Evolutionary conservation across 345 rosid genomes (phyloP).

Genomic region (Eutrema yunnanense): DNA sequence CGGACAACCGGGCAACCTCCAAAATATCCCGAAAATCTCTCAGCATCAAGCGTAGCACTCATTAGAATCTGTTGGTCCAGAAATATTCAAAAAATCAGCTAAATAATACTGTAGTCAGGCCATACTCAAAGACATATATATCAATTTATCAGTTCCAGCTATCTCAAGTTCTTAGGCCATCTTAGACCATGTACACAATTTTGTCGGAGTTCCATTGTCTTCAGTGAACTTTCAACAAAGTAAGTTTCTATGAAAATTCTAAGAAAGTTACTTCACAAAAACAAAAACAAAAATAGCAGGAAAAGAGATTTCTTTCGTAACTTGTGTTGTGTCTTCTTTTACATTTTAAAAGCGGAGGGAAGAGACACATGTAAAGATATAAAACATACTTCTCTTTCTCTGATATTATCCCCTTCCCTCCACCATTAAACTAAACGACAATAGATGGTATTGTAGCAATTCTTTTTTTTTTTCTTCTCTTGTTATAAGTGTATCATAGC

Average conservation of each 20-base stretch:
- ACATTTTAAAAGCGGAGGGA: no score
- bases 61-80: constrained; percentile 56
- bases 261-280: neutral
- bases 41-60: constrained; percentile 98
- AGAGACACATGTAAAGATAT: no score
- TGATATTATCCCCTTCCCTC: no score
- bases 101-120: neutral
- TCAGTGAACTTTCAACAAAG: neutral
- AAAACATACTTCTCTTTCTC: no score
- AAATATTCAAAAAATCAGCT: neutral
- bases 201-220: neutral
- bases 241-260: neutral
- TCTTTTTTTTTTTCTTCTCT: neutral
- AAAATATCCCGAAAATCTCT: constrained; percentile 83
- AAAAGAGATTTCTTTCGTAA: no score
- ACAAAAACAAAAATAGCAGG: neutral
- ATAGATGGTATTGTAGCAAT: no score
- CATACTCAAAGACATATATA: neutral
- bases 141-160: neutral
- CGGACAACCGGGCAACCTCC: constrained; percentile 87
- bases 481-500: neutral
- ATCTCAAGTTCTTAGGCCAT: neutral
- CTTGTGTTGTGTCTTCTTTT: no score
- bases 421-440: no score
- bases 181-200: neutral